phyloP scores from a whole-genome alignment of 2,329 filamentous ascomycete species.

The Aspergillus sp. region DNA sequence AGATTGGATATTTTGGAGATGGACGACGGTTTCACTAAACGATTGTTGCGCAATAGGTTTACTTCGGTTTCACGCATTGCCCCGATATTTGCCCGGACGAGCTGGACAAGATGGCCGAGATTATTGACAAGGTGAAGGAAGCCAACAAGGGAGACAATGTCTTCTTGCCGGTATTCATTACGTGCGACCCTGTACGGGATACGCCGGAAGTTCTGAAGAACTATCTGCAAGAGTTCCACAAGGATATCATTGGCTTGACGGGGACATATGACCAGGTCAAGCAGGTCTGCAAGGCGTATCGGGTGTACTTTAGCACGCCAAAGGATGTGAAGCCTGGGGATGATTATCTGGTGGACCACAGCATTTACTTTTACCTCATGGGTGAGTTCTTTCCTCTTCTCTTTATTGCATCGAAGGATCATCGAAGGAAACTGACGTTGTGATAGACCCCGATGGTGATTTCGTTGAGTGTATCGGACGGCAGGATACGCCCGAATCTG shows the following conservation, averaged over 20 bases:
- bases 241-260: slow-evolving; percentile 82
- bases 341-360: slow-evolving; percentile 97
- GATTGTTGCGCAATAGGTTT: slow-evolving; percentile 63
- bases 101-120: slow-evolving; percentile 97
- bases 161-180: slow-evolving; percentile 85
- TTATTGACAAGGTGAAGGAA: slow-evolving; percentile 72
- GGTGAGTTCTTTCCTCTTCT: slow-evolving; percentile 51
- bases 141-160: slow-evolving; percentile 44
- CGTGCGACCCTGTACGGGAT: slow-evolving; percentile 92
- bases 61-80: slow-evolving; percentile 98
- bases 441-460: slow-evolving; percentile 85
- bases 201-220: slow-evolving; percentile 80
- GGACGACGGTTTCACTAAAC: slow-evolving; percentile 3
- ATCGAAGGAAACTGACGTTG: background rate
- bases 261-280: slow-evolving; percentile 95
- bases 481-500: slow-evolving; percentile 89
- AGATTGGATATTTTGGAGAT: background rate
- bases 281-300: slow-evolving; percentile 90
- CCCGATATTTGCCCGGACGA: slow-evolving; percentile 99
- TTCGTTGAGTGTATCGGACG: slow-evolving; percentile 96
- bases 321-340: slow-evolving; percentile 85
- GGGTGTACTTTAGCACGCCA: slow-evolving; percentile 97
- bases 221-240: slow-evolving; percentile 91
- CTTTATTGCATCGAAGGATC: background rate
- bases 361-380: slow-evolving; percentile 99